Base-by-base conservation (phyloP, 2,329 filamentous ascomycete species). In the Fusarium sp. region DNA sequence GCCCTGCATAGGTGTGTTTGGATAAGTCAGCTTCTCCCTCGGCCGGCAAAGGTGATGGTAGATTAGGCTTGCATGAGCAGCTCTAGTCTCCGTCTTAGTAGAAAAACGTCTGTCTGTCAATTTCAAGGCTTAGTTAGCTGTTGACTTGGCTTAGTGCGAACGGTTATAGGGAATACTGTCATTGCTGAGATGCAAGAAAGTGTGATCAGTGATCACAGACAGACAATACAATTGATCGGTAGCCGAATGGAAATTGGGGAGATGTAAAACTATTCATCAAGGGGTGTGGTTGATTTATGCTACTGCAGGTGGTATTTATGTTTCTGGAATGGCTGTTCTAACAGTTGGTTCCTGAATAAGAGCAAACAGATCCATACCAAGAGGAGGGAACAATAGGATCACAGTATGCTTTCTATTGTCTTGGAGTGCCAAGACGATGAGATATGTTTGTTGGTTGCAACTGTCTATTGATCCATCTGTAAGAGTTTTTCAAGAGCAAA, bases 1-100 rank as follows among this genome's bases (percentile, higher is more conserved):
- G 47, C n/a, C 42, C 6, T 31, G 20, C 18, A 38, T 36, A 64
- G 34, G 30, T 64, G 30, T 33, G 45, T 4, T 49, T 34, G 18
- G 18, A 26, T n/a, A 34, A 49, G 15, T 15, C 18, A 49, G 18
- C 31, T 34, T 51, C 34, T 37, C 31, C 13, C 46, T 47, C 20
- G 40, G 31, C 34, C 36, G 40, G 41, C 26, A 47, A 40, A 53
- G 53, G 30, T 37, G 30, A 37, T 59, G 45, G 44, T 16, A 58
- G 18, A 40, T 64, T n/a, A 18, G 52, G 37, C 61, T 58, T 28
- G 44, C 26, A 57, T 63, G 11, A 63, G 30, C 36, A 62, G 40
- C 47, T 12, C 37, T 47, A 54, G 41, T n/a, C n/a, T 49, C n/a
- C 13, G 20, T 36, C 30, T 41, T 30, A 18, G 20, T 26, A 52